Evolutionary conservation across 164 flowering plant genomes (phyloP), one percentile per base, ranked within the genome.

Genomic region (Stephania japonica): DNA sequence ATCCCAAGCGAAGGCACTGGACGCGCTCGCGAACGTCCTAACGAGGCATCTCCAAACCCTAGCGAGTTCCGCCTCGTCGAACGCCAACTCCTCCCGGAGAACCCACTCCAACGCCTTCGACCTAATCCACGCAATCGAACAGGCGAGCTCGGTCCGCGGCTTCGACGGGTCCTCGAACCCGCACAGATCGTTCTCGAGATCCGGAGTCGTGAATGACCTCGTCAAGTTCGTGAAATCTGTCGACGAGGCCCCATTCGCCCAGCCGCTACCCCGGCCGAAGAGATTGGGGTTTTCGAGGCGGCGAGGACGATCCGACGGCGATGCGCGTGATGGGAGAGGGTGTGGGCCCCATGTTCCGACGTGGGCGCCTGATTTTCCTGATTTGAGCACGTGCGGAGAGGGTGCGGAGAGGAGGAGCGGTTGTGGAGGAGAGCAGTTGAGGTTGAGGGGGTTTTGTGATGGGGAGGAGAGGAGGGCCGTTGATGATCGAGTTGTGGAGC

Each of bases 161-260:
- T 83, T 83, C 53, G 8, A 4, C 2, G 87, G 86, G 19, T 79
- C 71, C 5, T 75, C 85, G 19, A 11, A 59, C 2, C 41, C 68
- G 1, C 26, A 25, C 24, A 42, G 1, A 2, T 27, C 78, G 11
- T 32, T 80, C 42, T 44, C 72, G 1, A 13, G 16, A 3, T 85
- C 87, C 1, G 43, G 59, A 0, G 25, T 63, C 5, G n/a, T 88
- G 2, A 7, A 27, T 7, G 87, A 83, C 1, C 41, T 85, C 32
- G 65, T 70, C 65, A 43, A 18, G 7, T 85, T 85, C 64, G 86
- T 84, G 11, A 12, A 53, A 12, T 68, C 24, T 49, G 68, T n/a
- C 1, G 80, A 76, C 5, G 89, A 85, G 75, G 79, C 80, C 70
- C 89, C 89, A 0, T 87, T 87, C 69, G 91, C 91, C 9, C 79